Conservation (phyloP, 2,329 filamentous ascomycete genomes). For the Amauroascus verrucosus region DNA sequence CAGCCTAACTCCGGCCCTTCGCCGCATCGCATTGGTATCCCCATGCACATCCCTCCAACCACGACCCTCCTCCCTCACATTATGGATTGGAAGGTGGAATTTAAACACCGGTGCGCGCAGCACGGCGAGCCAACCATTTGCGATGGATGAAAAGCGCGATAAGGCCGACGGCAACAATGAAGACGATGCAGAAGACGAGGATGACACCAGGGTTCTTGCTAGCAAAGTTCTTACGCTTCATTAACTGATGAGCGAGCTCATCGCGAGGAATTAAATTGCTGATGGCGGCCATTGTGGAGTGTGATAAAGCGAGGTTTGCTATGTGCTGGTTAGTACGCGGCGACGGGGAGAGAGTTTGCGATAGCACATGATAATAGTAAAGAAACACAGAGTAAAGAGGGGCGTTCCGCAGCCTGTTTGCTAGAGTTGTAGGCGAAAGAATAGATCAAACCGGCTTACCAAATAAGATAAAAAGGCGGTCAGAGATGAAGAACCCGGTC, state of each 20-base stretch:
- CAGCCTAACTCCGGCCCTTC: not conserved
- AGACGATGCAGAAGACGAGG: constrained; percentile 53
- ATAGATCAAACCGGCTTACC: constrained; percentile 1
- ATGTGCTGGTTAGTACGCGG: not conserved
- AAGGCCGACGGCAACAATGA: constrained; percentile 45
- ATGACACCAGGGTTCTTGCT: constrained; percentile 49
- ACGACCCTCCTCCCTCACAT: not conserved
- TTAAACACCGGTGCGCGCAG: constrained; percentile 18
- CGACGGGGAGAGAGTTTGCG: not conserved
- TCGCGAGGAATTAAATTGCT: constrained; percentile 19
- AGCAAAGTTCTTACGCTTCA: constrained; percentile 50
- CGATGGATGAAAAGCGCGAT: constrained; percentile 42
- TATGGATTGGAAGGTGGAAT: not conserved
- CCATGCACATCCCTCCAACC: not conserved
- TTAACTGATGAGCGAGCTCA: constrained; percentile 26
- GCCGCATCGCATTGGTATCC: not conserved
- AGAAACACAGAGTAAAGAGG: not conserved
- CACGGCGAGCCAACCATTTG: constrained; percentile 29
- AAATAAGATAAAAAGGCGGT: not conserved
- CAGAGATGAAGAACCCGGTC: not conserved
- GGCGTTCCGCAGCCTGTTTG: not conserved
- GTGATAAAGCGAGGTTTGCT: not conserved
- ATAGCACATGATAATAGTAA: not conserved
- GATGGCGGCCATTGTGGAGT: constrained; percentile 23
- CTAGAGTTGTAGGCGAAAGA: not conserved